These are phyloP conservation scores for Trichodelitschia bisporula DNA, from an alignment of 495 filamentous ascomycete species.

Conservation along the genomic window DNA sequence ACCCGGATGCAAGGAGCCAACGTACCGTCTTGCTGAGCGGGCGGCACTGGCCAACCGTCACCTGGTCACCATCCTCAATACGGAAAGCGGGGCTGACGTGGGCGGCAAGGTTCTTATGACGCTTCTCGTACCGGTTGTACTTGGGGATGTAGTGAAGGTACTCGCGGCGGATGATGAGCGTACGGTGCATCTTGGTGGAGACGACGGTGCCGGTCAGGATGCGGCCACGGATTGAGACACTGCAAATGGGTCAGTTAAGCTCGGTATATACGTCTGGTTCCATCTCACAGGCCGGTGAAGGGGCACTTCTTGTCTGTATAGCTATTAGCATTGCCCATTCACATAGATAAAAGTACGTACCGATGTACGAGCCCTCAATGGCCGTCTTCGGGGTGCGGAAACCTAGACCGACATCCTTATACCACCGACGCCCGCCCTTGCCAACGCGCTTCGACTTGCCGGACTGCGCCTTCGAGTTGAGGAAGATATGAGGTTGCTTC, in stretches of 20 bases:
- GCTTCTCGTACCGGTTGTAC: slow-evolving; percentile 98
- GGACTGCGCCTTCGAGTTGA: slow-evolving; percentile 68
- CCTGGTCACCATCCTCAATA: slow-evolving; percentile 97
- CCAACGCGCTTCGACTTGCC: slow-evolving; percentile 61
- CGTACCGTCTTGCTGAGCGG: slow-evolving; percentile 93
- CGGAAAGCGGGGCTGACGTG: slow-evolving; percentile 99
- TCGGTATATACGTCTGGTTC: slow-evolving; percentile 96
- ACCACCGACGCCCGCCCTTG: slow-evolving; percentile 86
- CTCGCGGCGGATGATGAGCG: slow-evolving; percentile 96
- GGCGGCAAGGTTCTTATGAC: slow-evolving; percentile 97
- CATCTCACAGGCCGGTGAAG: slow-evolving; percentile 87
- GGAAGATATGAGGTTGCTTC: slow-evolving; percentile 95
- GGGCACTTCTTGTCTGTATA: slow-evolving; percentile 99
- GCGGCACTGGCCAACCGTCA: slow-evolving; percentile 97
- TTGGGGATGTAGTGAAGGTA: slow-evolving; percentile 99
- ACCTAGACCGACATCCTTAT: slow-evolving; percentile 97
- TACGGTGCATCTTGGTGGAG: slow-evolving; percentile 99
- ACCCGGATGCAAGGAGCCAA: not conserved
- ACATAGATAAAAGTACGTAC: slow-evolving; percentile 31
- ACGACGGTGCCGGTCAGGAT: slow-evolving; percentile 97
- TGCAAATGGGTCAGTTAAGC: not conserved
- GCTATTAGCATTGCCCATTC: not conserved
- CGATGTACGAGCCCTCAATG: slow-evolving; percentile 97
- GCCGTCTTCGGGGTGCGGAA: slow-evolving; percentile 94
- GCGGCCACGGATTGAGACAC: slow-evolving; percentile 94